phyloP scores from a whole-genome alignment of 2,329 filamentous ascomycete genomes.

The Alternaria rosae region DNA sequence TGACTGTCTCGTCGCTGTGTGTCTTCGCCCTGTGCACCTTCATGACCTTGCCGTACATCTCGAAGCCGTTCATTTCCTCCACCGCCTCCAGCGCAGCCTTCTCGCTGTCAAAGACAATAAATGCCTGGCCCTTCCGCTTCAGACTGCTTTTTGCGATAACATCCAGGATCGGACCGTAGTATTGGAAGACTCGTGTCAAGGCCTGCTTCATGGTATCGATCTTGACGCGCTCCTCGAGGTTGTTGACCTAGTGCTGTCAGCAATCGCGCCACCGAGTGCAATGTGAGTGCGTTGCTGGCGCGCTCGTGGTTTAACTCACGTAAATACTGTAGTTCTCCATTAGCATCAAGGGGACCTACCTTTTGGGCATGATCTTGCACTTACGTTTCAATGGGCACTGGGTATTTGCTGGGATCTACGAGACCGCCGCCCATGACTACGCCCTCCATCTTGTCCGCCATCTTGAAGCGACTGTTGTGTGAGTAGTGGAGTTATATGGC shows the following conservation, averaged over 20 bases:
- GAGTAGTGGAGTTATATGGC: conserved; percentile 10
- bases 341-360: conserved; percentile 33
- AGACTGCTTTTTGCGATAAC: conserved; percentile 89
- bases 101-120: conserved; percentile 86
- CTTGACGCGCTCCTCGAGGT: conserved; percentile 92
- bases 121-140: conserved; percentile 93
- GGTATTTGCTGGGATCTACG: conserved; percentile 42
- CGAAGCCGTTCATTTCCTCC: conserved; percentile 90
- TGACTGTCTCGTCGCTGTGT: conserved; percentile 85
- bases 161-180: conserved; percentile 86
- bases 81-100: conserved; percentile 82
- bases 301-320: conserved; percentile 32
- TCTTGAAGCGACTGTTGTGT: conserved; percentile 23
- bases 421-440: conserved; percentile 31
- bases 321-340: conserved; percentile 43
- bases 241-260: conserved; percentile 64
- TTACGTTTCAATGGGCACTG: conserved; percentile 48
- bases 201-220: conserved; percentile 76
- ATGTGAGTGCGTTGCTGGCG: conserved; percentile 28
- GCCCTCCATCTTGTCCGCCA: conserved; percentile 50
- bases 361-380: conserved; percentile 22
- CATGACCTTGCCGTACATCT: conserved; percentile 92
- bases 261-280: conserved; percentile 28
- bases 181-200: conserved; percentile 79
- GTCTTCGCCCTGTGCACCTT: conserved; percentile 81